Percentiles rank a stretch among this genome's conserved stretches.
These are phyloP conservation scores for Danielia oregonensis DNA, from an alignment of 805 yeast genomes.

Conservation along the genomic window DNA sequence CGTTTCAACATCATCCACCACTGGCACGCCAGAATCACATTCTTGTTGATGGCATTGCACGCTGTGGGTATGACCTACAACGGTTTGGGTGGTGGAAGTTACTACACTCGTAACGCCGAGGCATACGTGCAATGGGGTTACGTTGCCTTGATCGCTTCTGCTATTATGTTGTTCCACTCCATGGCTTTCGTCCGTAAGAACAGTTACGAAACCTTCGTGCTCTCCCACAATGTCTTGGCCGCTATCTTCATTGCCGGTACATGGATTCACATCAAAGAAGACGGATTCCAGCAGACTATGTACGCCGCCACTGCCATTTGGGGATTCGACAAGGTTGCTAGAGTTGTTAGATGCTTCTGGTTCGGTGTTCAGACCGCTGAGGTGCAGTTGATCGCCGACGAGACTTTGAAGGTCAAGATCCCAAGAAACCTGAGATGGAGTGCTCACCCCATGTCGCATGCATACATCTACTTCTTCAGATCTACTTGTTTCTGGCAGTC, in stretches of 20 bases:
- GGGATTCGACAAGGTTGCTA: conserved; percentile 37
- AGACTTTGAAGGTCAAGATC: conserved; percentile 45
- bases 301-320: conserved; percentile 36
- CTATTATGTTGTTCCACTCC: conserved; percentile 46
- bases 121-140: conserved; percentile 33
- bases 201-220: conserved; percentile 54
- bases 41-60: conserved; percentile 53
- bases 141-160: conserved; percentile 31
- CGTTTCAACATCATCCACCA: conserved; percentile 64
- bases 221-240: conserved; percentile 40
- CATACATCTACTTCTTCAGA: conserved; percentile 54
- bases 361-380: conserved; percentile 39
- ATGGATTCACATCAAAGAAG: conserved; percentile 56
- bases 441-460: conserved; percentile 53
- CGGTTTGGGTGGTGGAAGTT: conserved; percentile 35
- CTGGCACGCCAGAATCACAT: conserved; percentile 56
- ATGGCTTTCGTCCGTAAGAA: conserved; percentile 47
- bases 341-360: conserved; percentile 28
- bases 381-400: conserved; percentile 39
- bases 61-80: conserved; percentile 28
- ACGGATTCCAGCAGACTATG: conserved; percentile 31
- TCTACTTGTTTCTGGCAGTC: conserved; percentile 60
- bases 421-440: conserved; percentile 48
- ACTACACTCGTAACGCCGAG: conserved; percentile 24
- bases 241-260: conserved; percentile 47